Conservation (phyloP, 1,284 basidiomycete genomes). For the Trichosporon ovoides region DNA sequence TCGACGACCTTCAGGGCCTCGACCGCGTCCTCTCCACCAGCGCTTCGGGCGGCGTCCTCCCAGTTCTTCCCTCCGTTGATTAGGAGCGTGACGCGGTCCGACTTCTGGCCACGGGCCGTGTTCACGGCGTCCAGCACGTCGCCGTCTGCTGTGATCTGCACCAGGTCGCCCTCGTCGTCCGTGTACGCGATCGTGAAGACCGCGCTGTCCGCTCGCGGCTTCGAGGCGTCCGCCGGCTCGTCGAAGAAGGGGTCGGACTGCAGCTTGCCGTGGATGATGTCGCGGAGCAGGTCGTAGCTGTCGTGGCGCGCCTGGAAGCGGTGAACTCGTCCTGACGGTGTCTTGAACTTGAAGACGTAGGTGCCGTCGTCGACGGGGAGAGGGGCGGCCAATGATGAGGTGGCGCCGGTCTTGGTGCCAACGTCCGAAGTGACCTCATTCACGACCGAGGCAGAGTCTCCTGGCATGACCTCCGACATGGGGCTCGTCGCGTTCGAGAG, state of each 20-base stretch:
- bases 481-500: slow-evolving; percentile 62
- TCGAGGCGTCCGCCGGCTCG: slow-evolving; percentile 38
- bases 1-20: slow-evolving; percentile 54
- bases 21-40: slow-evolving; percentile 48
- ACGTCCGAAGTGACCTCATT: slow-evolving; percentile 59
- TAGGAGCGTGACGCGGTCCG: slow-evolving; percentile 85
- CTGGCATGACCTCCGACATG: slow-evolving; percentile 78
- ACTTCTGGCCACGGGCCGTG: slow-evolving; percentile 66
- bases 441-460: slow-evolving; percentile 84
- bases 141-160: slow-evolving; percentile 82
- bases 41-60: slow-evolving; percentile 57
- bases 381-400: slow-evolving; percentile 56
- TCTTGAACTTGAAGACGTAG: slow-evolving; percentile 98
- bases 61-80: slow-evolving; percentile 89
- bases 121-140: slow-evolving; percentile 55
- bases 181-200: slow-evolving; percentile 90
- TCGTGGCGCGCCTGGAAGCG: slow-evolving; percentile 98
- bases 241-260: slow-evolving; percentile 85
- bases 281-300: slow-evolving; percentile 79
- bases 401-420: slow-evolving; percentile 38
- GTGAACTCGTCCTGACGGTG: slow-evolving; percentile 90
- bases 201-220: slow-evolving; percentile 64
- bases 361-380: slow-evolving; percentile 86
- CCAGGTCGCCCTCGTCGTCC: slow-evolving; percentile 90
- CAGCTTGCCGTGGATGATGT: slow-evolving; percentile 90